Percentiles rank a stretch among this genome's conserved stretches.
phyloP scores from a whole-genome alignment of 1,139 yeast species.

The Hanseniaspora sp. region DNA sequence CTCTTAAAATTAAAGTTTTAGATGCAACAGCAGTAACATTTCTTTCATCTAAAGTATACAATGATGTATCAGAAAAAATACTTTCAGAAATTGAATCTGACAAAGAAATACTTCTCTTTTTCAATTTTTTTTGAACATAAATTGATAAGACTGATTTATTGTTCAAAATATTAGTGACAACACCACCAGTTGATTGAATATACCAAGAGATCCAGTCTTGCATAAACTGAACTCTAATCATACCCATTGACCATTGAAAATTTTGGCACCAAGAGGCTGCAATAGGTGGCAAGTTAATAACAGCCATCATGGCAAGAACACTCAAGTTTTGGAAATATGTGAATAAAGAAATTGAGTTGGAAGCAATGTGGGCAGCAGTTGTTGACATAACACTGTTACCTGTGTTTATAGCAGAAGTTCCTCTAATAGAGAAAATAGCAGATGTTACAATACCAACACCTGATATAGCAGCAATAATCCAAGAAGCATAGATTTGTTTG shows the following conservation, averaged over 20 bases:
- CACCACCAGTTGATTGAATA: constrained; percentile 91
- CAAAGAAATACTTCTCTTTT: constrained; percentile 19
- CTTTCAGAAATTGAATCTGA: constrained; percentile 31
- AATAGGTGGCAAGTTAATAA: constrained; percentile 82
- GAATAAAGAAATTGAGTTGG: constrained; percentile 85
- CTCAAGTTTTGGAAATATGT: constrained; percentile 91
- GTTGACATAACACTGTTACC: constrained; percentile 26
- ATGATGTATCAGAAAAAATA: constrained; percentile 37
- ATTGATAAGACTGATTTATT: constrained; percentile 49
- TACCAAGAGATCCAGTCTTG: constrained; percentile 88
- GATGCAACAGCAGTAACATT: constrained; percentile 37
- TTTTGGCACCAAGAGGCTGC: constrained; percentile 98
- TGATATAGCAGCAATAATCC: constrained; percentile 93
- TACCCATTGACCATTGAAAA: constrained; percentile 93
- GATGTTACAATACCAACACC: constrained; percentile 81
- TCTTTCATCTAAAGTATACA: constrained; percentile 67
- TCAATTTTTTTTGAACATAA: constrained; percentile 55
- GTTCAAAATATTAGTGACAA: constrained; percentile 59
- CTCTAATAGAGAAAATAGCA: constrained; percentile 74
- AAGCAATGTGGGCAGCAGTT: constrained; percentile 94
- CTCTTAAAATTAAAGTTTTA: constrained; percentile 71
- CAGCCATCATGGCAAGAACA: constrained; percentile 92
- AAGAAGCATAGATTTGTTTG: constrained; percentile 84
- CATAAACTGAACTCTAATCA: constrained; percentile 68
- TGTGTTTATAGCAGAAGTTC: constrained; percentile 43